These are phyloP conservation scores for Nothophoma quercina DNA, from an alignment of 2,329 filamentous ascomycete genomes.

Conservation along the genomic window DNA sequence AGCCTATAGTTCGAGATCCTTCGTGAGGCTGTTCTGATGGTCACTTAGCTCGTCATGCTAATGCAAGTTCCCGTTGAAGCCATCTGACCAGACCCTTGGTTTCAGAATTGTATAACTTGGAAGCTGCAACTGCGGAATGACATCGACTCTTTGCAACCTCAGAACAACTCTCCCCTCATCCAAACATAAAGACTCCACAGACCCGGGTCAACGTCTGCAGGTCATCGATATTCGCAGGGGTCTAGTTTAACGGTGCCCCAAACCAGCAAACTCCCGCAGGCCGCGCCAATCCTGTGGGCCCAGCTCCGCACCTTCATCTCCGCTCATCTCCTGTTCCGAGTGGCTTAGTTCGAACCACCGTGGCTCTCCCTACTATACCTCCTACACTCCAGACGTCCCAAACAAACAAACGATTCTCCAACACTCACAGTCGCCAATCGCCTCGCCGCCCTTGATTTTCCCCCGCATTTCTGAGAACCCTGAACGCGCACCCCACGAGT, in stretches of 20 bases:
- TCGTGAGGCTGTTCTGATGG: neutral
- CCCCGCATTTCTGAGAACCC: constrained; percentile 9
- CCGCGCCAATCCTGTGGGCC: constrained; percentile 28
- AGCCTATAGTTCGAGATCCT: neutral
- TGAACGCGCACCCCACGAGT: neutral
- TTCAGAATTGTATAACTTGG: neutral
- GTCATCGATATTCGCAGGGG: constrained; percentile 5
- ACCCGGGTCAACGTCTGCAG: constrained; percentile 1
- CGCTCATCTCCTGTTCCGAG: constrained; percentile 30
- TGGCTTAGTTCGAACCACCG: constrained; percentile 24
- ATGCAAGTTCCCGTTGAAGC: constrained; percentile 3
- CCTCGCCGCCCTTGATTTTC: constrained; percentile 6
- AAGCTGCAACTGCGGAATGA: neutral
- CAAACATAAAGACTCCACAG: neutral
- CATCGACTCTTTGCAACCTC: neutral
- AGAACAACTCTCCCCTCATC: neutral
- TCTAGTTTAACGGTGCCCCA: constrained; percentile 14
- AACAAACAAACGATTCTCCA: neutral
- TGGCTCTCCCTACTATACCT: constrained; percentile 21
- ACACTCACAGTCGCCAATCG: neutral
- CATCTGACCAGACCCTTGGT: neutral
- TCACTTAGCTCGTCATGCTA: neutral
- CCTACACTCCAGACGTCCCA: neutral
- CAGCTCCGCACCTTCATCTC: constrained; percentile 21
- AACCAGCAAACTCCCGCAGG: constrained; percentile 14